A percentile compares a stretch with the other conserved stretches of the same genome.
Evolutionary conservation across 768 basidiomycete genomes (phyloP).

Genomic region (Amanita subjunquillea): DNA sequence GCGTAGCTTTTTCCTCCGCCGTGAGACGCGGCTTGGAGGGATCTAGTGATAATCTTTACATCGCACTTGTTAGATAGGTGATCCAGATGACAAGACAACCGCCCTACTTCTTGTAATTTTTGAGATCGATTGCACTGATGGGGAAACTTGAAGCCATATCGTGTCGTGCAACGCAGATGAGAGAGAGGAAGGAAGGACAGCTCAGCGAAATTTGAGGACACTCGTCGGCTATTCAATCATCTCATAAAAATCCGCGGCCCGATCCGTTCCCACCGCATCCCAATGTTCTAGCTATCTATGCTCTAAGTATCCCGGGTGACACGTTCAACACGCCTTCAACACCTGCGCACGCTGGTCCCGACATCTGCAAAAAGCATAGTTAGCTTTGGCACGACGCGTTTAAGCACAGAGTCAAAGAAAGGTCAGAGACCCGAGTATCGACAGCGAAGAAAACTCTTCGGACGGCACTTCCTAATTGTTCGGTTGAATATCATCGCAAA

Average conservation of each 20-base stretch:
- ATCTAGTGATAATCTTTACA: slow-evolving; percentile 58
- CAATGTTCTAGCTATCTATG: background rate
- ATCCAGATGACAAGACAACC: background rate
- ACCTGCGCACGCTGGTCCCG: too few relatives aligned
- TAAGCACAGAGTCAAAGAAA: slow-evolving; percentile 11
- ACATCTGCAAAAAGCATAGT: too few relatives aligned
- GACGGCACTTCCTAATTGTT: slow-evolving; percentile 53
- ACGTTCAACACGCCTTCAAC: too few relatives aligned
- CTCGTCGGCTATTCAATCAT: background rate
- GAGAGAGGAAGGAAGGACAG: slow-evolving; percentile 4
- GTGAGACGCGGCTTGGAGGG: slow-evolving; percentile 54
- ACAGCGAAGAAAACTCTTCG: slow-evolving; percentile 34
- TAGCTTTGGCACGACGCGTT: background rate
- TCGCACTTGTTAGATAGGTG: slow-evolving; percentile 1
- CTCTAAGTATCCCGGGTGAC: background rate
- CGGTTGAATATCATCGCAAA: slow-evolving; percentile 36
- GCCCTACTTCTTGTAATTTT: slow-evolving; percentile 61
- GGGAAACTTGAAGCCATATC: slow-evolving; percentile 38
- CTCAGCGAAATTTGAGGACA: background rate
- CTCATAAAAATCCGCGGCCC: background rate
- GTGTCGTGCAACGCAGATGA: slow-evolving; percentile 15
- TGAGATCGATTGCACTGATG: slow-evolving; percentile 52
- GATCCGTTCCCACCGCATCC: background rate
- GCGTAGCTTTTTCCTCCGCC: slow-evolving; percentile 43
- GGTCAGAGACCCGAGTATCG: slow-evolving; percentile 48